Evolutionary conservation across 2,329 filamentous ascomycete species (phyloP), one percentile per base, ranked within the genome.

Genomic region (Dothistroma septosporum): DNA sequence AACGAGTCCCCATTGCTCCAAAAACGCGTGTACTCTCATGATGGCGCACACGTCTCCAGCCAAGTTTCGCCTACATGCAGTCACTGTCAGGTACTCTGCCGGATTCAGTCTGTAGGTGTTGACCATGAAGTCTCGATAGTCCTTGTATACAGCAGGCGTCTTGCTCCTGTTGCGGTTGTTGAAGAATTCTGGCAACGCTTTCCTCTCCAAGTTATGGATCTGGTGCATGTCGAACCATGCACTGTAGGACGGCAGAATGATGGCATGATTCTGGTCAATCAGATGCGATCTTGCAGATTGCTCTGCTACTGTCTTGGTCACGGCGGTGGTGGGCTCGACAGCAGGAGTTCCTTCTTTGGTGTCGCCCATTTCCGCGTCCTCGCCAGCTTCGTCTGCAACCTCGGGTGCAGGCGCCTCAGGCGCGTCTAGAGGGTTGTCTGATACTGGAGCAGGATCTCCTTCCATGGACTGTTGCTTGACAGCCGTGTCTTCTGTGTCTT

Each of bases 41-140:
- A 99, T 99, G 44, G 94, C 93, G 78, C 94, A 99, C 33, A 99
- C 94, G 76, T 99, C 94, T 66, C 94, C 94, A 22, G 94, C 94
- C 72, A 99, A 78, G 75, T 99, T 99, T 68, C 94, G 86, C 65
- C 94, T 85, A 75, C 94, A 99, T 55, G 94, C 94, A 11, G 94
- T 99, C 58, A 99, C 93, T 5, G 94, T 99, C 58, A 99, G 83
- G 73, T 99, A 99, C 76, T 99, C 94, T 57, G 92, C 85, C 5
- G 94, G 94, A 74, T 97, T 99, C 59, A 99, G 80, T 41, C 94
- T 88, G 77, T 99, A 99, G 14, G 94, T 97, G 79, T 99, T 99
- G 79, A 99, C 92, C 94, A 99, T 99, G 74, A 99, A 99, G 74
- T 99, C 94, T 69, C 94, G 88, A 77, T 99, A 99, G 74, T 99